Conservation (phyloP, 2,329 filamentous ascomycete genomes). For the Diaporthe aspalathi region DNA sequence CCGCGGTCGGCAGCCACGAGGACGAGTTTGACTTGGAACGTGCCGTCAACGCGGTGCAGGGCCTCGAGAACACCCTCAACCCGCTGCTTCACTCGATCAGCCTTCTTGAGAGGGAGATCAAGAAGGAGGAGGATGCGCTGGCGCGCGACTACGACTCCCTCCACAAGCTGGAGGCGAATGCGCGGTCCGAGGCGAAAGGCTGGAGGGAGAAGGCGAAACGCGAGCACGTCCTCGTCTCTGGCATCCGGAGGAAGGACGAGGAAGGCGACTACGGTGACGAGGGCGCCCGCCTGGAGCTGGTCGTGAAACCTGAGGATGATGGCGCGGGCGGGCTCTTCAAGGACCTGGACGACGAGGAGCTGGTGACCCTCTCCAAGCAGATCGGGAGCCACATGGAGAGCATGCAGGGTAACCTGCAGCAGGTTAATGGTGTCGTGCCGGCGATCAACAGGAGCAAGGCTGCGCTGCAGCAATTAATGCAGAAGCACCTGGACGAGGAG, state of each 20-base stretch:
- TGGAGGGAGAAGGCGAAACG: slow-evolving; percentile 62
- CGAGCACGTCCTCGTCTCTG: slow-evolving; percentile 62
- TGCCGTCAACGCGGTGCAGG: slow-evolving; percentile 68
- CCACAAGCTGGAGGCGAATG: slow-evolving; percentile 65
- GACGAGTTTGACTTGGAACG: slow-evolving; percentile 75
- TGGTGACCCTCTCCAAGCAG: slow-evolving; percentile 59
- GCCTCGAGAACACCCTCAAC: slow-evolving; percentile 69
- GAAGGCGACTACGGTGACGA: slow-evolving; percentile 31
- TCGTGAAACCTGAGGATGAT: slow-evolving; percentile 32
- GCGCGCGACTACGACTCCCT: slow-evolving; percentile 66
- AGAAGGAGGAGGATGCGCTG: slow-evolving; percentile 65
- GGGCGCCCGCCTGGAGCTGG: slow-evolving; percentile 38
- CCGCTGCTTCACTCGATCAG: slow-evolving; percentile 72
- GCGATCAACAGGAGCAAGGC: slow-evolving; percentile 61
- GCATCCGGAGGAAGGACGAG: slow-evolving; percentile 40
- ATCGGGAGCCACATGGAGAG: slow-evolving; percentile 68
- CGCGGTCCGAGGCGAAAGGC: slow-evolving; percentile 63
- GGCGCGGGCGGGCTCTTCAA: slow-evolving; percentile 45
- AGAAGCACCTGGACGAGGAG: slow-evolving; percentile 56
- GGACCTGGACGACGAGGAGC: slow-evolving; percentile 55
- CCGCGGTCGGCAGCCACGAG: slow-evolving; percentile 59
- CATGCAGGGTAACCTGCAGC: slow-evolving; percentile 64
- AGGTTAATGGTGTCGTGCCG: slow-evolving; percentile 63
- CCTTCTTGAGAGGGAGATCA: slow-evolving; percentile 68
- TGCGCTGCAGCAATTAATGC: slow-evolving; percentile 61